Conservation (phyloP, 306 rosid species). For the Pyrus betulifolia region DNA sequence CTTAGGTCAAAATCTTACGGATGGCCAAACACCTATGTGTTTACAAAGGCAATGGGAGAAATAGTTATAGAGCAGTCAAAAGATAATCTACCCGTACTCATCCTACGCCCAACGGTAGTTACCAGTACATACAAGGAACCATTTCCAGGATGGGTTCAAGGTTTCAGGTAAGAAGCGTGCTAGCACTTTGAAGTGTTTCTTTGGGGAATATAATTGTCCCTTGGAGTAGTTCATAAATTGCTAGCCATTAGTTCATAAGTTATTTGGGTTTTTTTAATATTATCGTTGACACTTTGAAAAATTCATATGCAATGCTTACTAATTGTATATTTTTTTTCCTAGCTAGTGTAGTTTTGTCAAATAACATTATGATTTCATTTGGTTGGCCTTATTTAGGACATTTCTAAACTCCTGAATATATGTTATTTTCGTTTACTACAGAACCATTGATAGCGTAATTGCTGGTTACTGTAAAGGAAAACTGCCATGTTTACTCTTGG, state of each 20-base stretch:
- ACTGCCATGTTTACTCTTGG: conserved; percentile 17
- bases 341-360: no score
- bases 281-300: no score
- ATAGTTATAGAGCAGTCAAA: conserved; percentile 13
- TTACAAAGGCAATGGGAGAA: conserved; percentile 50
- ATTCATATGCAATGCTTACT: background rate
- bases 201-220: background rate
- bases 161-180: conserved; percentile 14
- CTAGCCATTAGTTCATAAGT: no score
- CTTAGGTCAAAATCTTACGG: conserved; percentile 33
- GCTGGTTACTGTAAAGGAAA: conserved; percentile 35
- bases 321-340: background rate
- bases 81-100: conserved; percentile 9
- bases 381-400: background rate
- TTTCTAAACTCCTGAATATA: background rate
- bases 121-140: conserved; percentile 28
- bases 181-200: background rate
- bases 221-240: background rate
- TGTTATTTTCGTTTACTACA: background rate
- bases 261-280: no score
- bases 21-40: conserved; percentile 34
- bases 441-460: conserved; percentile 35
- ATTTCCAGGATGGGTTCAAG: conserved; percentile 44
- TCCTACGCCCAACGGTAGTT: conserved; percentile 22
- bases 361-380: no score